Evolutionary conservation across 2,329 filamentous ascomycete species (phyloP), one percentile per base, ranked within the genome.

Genomic region (Orbilia quercus): DNA sequence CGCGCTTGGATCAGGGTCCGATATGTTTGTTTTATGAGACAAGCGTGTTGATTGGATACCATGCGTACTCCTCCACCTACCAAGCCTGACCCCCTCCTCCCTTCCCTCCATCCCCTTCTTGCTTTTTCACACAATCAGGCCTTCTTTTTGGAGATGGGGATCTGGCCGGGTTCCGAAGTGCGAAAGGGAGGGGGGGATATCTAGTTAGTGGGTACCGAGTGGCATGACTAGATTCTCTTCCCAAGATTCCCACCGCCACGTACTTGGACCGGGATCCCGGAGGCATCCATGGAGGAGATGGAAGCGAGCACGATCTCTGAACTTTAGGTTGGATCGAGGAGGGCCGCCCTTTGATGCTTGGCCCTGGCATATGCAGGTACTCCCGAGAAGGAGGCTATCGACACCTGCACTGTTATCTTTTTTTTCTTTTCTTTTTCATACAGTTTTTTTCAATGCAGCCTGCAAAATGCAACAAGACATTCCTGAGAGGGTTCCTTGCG

Each of bases 391-490:
- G 44, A 20, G 34, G 25, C 38, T 16, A 48, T 69, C 40, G n/a
- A 58, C 55, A 62, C 20, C 25, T 5, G 28, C 34, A 7, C 7
- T 28, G 16, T 2, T 22, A 58, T 28, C 20, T 45, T 18, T 38
- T 47, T 48, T 16, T 25, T 51, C 31, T 63, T 47, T 62, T 34
- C 18, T 36, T 36, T 34, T 58, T 59, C 18, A 12, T 51, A 9
- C 28, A 31, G 9, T 31, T 31, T n/a, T n/a, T n/a, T 31, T 6
- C 67, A 72, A 72, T 59, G 50, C 67, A 72, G 38, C 1, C 23
- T n/a, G 12, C 59, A 72, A 72, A 72, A 72, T 72, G 67, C 67
- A 72, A 72, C 67, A 72, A 59, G 44, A 53, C 38, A 12, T 22
- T 42, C 47, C 51, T 38, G 47, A 31, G 59, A 31, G 6, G 18